Percentiles rank a stretch among this genome's conserved stretches.
Evolutionary conservation across 352 stramenopile genomes (phyloP).

Genomic region (Pythium volutum): DNA sequence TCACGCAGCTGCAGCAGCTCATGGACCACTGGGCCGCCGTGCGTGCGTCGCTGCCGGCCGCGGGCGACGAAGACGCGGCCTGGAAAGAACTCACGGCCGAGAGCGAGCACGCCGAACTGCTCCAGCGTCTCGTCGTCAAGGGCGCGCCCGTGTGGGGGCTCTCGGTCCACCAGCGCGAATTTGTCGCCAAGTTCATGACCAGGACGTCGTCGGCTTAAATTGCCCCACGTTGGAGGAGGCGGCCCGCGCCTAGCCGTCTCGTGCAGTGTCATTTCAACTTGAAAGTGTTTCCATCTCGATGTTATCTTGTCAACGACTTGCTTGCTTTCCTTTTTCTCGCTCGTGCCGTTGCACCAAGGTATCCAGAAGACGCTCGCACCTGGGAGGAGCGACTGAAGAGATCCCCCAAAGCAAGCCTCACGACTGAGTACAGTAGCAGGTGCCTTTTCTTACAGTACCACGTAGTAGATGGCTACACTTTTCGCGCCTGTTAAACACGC

Average conservation of each 20-base stretch:
- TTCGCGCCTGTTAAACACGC: not conserved
- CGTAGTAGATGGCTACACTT: conserved; percentile 1
- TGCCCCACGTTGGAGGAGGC: too few species aligned
- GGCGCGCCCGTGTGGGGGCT: conserved; percentile 74
- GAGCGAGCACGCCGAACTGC: conserved; percentile 38
- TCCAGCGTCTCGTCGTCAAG: conserved; percentile 66
- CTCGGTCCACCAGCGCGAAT: conserved; percentile 66
- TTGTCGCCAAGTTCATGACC: conserved; percentile 52
- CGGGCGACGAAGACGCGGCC: conserved; percentile 18
- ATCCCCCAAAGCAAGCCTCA: too few species aligned
- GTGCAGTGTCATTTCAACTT: not conserved
- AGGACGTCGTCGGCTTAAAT: conserved; percentile 11
- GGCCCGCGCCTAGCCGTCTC: too few species aligned
- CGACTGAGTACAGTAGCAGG: too few species aligned
- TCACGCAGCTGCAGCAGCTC: conserved; percentile 52
- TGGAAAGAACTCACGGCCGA: conserved; percentile 44
- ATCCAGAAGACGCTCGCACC: too few species aligned
- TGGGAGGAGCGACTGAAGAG: too few species aligned
- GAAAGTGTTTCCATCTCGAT: not conserved
- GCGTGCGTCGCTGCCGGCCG: conserved; percentile 27
- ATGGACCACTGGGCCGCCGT: conserved; percentile 56
- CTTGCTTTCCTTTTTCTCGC: not conserved
- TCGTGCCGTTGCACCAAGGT: conserved; percentile 13
- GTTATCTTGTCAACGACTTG: too few species aligned
- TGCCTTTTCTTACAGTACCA: too few species aligned